Evolutionary conservation across 176 grass and related monocot genomes (phyloP), one percentile per base, ranked within the genome.

Genomic region (Tuctoria greenei): DNA sequence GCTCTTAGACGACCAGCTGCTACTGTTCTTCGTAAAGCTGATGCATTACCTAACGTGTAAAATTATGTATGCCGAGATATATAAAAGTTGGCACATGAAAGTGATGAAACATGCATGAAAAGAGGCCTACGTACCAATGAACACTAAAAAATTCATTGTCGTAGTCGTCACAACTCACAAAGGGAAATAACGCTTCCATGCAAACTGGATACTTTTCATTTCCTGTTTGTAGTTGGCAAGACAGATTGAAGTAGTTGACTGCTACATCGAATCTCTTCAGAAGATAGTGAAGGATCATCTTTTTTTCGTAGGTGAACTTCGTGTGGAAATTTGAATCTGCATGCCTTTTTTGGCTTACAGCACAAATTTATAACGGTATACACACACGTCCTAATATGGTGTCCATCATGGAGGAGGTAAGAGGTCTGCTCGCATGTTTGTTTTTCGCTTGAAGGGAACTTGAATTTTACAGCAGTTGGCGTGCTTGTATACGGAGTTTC

Each of bases 91-190:
- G 45, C n/a, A 31, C 20, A 55, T 6, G 45, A 27, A n/a, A 18
- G 20, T n/a, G 67, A 36, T 51, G 67, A 6, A n/a, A 20, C 45
- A 12, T 71, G 67, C n/a, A n/a, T n/a, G n/a, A n/a, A 51, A 36
- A 71, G 67, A 12, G 67, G 27, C 45, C 47, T 69, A n/a, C 25
- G 26, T 70, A 70, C 67, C 67, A 50, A 34, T 47, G 44, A 15
- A 70, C 47, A 35, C 44, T 70, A 70, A 26, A 70, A 70, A 70
- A 5, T 31, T 8, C 7, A n/a, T 18, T 50, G 67, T 50, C 26
- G 44, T 47, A 47, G 25, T 50, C 43, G 12, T 4, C 4, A n/a
- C n/a, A n/a, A n/a, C n/a, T n/a, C n/a, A n/a, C n/a, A n/a, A n/a
- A n/a, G 25, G 16, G 9, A 35, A 67, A 69, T 25, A 50, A 34